phyloP scores from a whole-genome alignment of 2,329 filamentous ascomycete genomes.

The Berkeleyomyces basicola region DNA sequence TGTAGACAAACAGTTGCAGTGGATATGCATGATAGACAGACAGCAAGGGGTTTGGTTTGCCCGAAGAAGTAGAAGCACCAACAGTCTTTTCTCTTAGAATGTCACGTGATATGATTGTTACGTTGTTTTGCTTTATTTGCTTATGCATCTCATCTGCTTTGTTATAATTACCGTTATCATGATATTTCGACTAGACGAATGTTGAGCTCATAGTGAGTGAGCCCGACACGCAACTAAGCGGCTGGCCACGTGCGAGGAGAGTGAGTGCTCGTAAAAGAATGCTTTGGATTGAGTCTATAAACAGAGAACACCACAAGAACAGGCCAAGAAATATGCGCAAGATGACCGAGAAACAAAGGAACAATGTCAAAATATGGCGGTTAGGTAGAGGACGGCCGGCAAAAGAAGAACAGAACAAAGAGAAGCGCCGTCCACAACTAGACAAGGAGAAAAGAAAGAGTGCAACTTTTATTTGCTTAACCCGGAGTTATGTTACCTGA shows the following conservation, averaged over 20 bases:
- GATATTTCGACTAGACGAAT: background rate
- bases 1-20: no score
- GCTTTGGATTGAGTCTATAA: background rate
- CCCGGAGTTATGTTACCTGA: background rate
- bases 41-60: no score
- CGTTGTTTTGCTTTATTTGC: background rate
- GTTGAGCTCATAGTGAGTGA: background rate
- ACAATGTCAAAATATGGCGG: background rate
- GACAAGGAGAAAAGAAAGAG: slow-evolving; percentile 11
- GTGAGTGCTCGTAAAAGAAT: background rate
- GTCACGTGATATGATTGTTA: background rate
- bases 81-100: no score
- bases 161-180: background rate
- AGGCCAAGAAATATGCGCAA: slow-evolving; percentile 8
- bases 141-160: background rate
- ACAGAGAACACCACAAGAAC: slow-evolving; percentile 10
- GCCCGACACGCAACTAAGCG: no score
- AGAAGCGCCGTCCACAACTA: background rate
- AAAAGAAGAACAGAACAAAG: slow-evolving; percentile 2
- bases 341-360: no score
- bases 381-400: no score
- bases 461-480: no score
- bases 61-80: no score
- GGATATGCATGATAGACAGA: no score
- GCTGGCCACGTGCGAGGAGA: background rate